Evolutionary conservation across 768 basidiomycete genomes (phyloP), one percentile per base, ranked within the genome.

Genomic region (Neoboletus brunneissimus): DNA sequence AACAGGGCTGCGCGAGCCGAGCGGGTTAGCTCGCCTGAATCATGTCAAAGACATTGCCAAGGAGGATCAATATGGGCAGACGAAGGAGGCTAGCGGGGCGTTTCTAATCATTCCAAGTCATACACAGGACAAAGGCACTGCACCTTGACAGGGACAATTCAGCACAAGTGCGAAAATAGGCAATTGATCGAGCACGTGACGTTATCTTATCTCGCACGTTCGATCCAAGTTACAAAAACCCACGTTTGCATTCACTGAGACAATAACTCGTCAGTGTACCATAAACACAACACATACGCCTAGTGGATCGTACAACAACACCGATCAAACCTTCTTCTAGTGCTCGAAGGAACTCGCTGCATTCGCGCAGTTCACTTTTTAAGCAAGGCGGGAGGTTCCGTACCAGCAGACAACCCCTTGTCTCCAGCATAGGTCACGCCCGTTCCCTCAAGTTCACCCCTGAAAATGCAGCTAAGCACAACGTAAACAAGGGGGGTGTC

Each of bases 381-480:
- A 68, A 82, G 77, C 53, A 93, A 76, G 54, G 84, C 86, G 45
- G 94, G 93, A 50, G 86, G 68, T n/a, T 76, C 83, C 59, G 76
- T 71, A 54, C 94, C 94, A 56, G 82, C 83, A 59, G 93, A 89
- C 62, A 96, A 77, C 46, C 92, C 94, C 73, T 82, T 82, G 60
- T 79, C 82, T 51, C 87, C 91, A 48, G 92, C 94, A 67, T 80
- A 97, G 60, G 79, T 79, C 37, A 82, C 81, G 50, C 84, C 84
- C 57, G 78, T 77, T 56, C 75, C 88, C 52, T 64, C 57, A 63
- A 95, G 79, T 75, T 96, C 90, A 72, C 88, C 91, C 80, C 89
- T 91, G 58, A 48, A 56, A 40, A 51, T 32, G 5, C 5, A 25
- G 12, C 0, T 71, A n/a, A 51, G 46, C 32, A 61, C 22, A 3